phyloP scores from a whole-genome alignment of 2,329 filamentous ascomycete species.

The Cercospora sesami region DNA sequence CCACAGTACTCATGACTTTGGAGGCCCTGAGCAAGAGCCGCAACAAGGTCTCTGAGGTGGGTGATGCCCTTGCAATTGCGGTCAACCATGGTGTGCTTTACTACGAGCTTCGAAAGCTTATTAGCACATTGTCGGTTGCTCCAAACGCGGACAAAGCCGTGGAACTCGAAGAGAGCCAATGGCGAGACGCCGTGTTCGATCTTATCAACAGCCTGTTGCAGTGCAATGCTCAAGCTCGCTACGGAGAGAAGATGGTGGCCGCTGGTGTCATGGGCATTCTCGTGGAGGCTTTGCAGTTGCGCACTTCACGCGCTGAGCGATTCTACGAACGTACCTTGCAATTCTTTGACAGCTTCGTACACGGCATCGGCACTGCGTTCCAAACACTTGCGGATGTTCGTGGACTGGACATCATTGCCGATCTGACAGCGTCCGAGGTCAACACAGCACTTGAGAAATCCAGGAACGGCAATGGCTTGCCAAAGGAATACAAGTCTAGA shows the following conservation, averaged over 20 bases:
- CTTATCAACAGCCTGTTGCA: constrained; percentile 75
- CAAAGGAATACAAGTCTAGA: constrained; percentile 69
- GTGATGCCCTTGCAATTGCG: constrained; percentile 87
- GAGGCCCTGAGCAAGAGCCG: constrained; percentile 83
- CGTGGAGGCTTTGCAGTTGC: constrained; percentile 81
- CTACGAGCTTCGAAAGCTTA: constrained; percentile 87
- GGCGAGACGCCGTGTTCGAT: constrained; percentile 87
- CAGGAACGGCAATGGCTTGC: constrained; percentile 70
- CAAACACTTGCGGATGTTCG: constrained; percentile 76
- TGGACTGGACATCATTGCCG: constrained; percentile 87
- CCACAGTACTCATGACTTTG: constrained; percentile 75
- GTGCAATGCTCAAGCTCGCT: constrained; percentile 54
- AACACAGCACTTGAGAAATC: constrained; percentile 66
- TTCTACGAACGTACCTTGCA: constrained; percentile 80
- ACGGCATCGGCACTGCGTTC: constrained; percentile 77
- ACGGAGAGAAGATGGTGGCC: constrained; percentile 79
- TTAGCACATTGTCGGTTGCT: constrained; percentile 72
- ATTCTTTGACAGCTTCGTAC: constrained; percentile 86
- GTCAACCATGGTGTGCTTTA: constrained; percentile 95
- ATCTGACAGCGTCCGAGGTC: constrained; percentile 78
- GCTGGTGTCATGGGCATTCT: constrained; percentile 88
- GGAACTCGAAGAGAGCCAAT: constrained; percentile 71
- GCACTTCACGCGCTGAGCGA: constrained; percentile 77
- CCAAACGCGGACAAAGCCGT: constrained; percentile 58
- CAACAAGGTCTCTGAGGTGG: constrained; percentile 74